Base-by-base conservation (phyloP, 2,329 filamentous ascomycete genomes). In the Fusarium veterinarium region DNA sequence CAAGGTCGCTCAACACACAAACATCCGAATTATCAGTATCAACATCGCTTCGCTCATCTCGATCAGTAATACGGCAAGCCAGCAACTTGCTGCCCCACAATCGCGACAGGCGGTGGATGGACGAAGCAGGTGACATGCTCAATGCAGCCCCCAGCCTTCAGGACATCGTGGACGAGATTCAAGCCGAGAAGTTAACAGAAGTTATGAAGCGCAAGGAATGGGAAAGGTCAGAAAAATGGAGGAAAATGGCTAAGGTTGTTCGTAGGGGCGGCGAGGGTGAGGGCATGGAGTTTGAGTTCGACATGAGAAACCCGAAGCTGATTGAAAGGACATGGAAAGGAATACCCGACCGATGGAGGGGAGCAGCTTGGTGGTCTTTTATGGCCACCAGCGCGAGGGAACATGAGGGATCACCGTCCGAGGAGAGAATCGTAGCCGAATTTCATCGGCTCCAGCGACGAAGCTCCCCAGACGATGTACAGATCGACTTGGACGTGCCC, bases 401-500 rank as follows among this genome's bases (percentile, higher is more conserved):
- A 70, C 83, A 86, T 56, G 86, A 89, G n/a, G 77, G 73, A 25
- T 90, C 88, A 56, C 88, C 89, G 7, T 86, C 90, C 0, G 93
- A 96, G 62, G 89, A 91, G 44, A 88, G 93, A 62, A 88, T 98
- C 52, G 90, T 94, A 42, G 86, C 88, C 45, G 86, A 89, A 35
- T 97, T 94, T 79, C 89, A 93, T 79, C 88, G 90, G 46, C 88
- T 97, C 33, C 92, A 97, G 78, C 85, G 90, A 20, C 84, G 91
- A 66, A 90, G 90, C 60, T 97, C 93, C 6, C 91, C 94, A 1
- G 96, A 99, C 79, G 96, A 99, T 81, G 91, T 95, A 28, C 96
- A 99, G 83, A 99, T 99, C 76, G 96, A 99, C 81, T 90, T 98
- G 46, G 96, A 99, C 80, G 96, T 99, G 23, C 96, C 96, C 2